phyloP scores from a whole-genome alignment of 805 yeast species.

The Pichia sporocuriosa region DNA sequence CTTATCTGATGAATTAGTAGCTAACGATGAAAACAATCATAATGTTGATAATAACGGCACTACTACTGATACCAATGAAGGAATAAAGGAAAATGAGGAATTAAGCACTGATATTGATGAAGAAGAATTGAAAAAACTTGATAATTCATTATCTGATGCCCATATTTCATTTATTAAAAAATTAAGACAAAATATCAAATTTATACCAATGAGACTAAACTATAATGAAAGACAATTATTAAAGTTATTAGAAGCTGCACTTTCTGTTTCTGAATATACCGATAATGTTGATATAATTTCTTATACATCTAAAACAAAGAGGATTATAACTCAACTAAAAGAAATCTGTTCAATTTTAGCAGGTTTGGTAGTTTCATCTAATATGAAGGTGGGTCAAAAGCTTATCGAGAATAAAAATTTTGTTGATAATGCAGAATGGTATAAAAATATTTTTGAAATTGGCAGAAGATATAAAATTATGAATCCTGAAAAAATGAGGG shows the following conservation, averaged over 20 bases:
- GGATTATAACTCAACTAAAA: slow-evolving; percentile 64
- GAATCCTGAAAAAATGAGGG: slow-evolving; percentile 80
- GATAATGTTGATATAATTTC: slow-evolving; percentile 69
- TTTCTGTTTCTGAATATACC: slow-evolving; percentile 73
- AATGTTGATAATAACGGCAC: slow-evolving; percentile 16
- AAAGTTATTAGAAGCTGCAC: slow-evolving; percentile 64
- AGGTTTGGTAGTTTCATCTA: slow-evolving; percentile 72
- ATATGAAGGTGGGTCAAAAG: slow-evolving; percentile 61
- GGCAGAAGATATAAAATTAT: slow-evolving; percentile 77
- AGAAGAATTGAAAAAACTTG: not conserved
- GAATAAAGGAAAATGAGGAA: slow-evolving; percentile 10
- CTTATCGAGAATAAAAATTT: slow-evolving; percentile 62
- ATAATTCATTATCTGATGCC: slow-evolving; percentile 3
- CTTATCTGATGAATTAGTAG: slow-evolving; percentile 24
- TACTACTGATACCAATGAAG: slow-evolving; percentile 11
- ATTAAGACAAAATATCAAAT: slow-evolving; percentile 40
- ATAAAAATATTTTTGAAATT: slow-evolving; percentile 61
- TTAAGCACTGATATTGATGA: slow-evolving; percentile 12
- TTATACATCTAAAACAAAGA: slow-evolving; percentile 58
- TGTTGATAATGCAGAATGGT: slow-evolving; percentile 67
- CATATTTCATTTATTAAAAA: slow-evolving; percentile 27
- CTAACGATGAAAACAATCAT: slow-evolving; percentile 15
- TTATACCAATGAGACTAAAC: slow-evolving; percentile 63
- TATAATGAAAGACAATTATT: slow-evolving; percentile 63
- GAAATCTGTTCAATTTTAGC: slow-evolving; percentile 76